A percentile compares a stretch with the other conserved stretches of the same genome.
These are phyloP conservation scores for Euphorbia peplus DNA, from an alignment of 345 rosid genomes.

Conservation along the genomic window DNA sequence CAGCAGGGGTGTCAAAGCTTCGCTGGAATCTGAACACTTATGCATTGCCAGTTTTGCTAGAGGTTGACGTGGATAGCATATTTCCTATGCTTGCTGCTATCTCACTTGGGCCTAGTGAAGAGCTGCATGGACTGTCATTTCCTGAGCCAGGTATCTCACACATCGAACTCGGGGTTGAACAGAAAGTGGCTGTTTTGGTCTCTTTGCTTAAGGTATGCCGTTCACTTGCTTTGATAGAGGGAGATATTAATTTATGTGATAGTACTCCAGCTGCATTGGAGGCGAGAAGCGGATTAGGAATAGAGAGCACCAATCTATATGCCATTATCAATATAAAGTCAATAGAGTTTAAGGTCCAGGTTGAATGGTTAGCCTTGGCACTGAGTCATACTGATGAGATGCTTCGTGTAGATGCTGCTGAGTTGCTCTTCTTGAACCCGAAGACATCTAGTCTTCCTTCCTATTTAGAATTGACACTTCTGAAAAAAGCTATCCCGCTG, in stretches of 20 bases:
- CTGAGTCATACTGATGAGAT: conserved; percentile 86
- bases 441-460: conserved; percentile 88
- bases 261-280: conserved; percentile 14
- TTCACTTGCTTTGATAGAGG: conserved; percentile 82
- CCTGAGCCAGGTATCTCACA: conserved; percentile 33
- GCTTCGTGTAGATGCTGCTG: conserved; percentile 96
- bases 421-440: conserved; percentile 85
- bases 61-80: conserved; percentile 77
- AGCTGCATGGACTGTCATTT: conserved; percentile 38
- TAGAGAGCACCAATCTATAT: conserved; percentile 33
- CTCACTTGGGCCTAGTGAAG: conserved; percentile 50
- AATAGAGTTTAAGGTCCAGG: conserved; percentile 58
- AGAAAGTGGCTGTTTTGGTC: conserved; percentile 71
- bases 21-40: conserved; percentile 87
- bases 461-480: conserved; percentile 66
- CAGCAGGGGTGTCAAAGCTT: conserved; percentile 86
- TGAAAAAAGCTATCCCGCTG: conserved; percentile 80
- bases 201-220: conserved; percentile 91
- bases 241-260: conserved; percentile 64
- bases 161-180: conserved; percentile 57
- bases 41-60: conserved; percentile 79
- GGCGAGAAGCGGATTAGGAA: conserved; percentile 15
- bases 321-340: conserved; percentile 70
- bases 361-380: conserved; percentile 83
- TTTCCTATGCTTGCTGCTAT: conserved; percentile 79